Base-by-base conservation (phyloP, 2,329 filamentous ascomycete genomes). In the Sclerotinia glacialis region DNA sequence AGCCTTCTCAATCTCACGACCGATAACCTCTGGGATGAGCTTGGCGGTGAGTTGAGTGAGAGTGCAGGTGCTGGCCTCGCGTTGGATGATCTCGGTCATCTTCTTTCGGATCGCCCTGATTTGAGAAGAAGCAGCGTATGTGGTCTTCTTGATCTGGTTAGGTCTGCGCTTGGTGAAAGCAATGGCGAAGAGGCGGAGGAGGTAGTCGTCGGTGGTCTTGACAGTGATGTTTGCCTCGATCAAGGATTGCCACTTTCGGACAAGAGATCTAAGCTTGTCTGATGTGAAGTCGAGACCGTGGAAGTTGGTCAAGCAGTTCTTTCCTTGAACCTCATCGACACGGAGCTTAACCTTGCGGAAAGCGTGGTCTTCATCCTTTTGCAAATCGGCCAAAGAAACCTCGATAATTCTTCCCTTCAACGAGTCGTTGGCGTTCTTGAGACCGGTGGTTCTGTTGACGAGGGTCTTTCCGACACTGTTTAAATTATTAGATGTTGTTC, bases 121-220 rank as follows among this genome's bases (percentile, higher is more conserved):
- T 85, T 99, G 95, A 73, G 95, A 98, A 73, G 92, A 93, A 74
- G 90, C 90, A 76, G 95, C 95, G 80, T 99, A 99, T 80, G 95
- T 99, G 78, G 95, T 99, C 91, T 98, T 99, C 91, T 97, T 97
- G 87, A 99, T 94, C 88, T 99, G 95, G 87, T 98, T 99, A 77
- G 92, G 93, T 79, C 95, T 90, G 83, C 93, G 88, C 91, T 98
- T 98, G 83, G 95, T 99, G 88, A 99, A 99, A 77, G 92, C 95
- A 77, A 99, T 99, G 81, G 92, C 92, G 86, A 99, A 99, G 77
- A 99, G 89, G 78, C 95, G 92, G 83, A 99, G 88, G 80, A 98
- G 93, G 87, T 99, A 98, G 84, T 99, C 95, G 80, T 99, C 95
- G 80, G 95, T 98, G 78, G 95, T 98, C 91, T 98, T 98, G 86